Conservation (phyloP, 371 early-diverging fungal species). For the Rhizopus delemar region DNA sequence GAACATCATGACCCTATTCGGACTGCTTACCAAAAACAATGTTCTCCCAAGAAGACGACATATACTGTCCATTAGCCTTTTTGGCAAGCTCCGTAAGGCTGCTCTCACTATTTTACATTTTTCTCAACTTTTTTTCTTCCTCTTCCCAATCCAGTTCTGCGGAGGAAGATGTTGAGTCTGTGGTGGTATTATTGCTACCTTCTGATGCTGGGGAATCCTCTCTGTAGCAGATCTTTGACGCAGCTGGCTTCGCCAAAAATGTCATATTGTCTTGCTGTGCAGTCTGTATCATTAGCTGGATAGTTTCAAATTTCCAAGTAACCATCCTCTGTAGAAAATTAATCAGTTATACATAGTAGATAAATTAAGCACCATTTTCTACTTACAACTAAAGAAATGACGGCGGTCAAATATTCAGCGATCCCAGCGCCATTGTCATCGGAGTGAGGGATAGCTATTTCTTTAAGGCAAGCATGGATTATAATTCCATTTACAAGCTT, state of each 20-base stretch:
- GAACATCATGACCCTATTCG: too few species aligned
- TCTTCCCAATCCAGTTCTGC: too few species aligned
- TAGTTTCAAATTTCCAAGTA: constrained; percentile 19
- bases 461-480: constrained; percentile 13
- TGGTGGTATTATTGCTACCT: constrained; percentile 13
- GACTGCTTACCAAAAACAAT: too few species aligned
- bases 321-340: constrained; percentile 20
- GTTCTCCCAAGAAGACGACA: too few species aligned
- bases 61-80: too few species aligned
- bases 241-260: constrained; percentile 16
- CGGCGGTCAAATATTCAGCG: constrained; percentile 13
- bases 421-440: constrained; percentile 17
- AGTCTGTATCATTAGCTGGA: constrained; percentile 13
- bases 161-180: too few species aligned
- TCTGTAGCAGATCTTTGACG: constrained; percentile 16
- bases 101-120: too few species aligned
- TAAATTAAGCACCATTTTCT: constrained; percentile 12
- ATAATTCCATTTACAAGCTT: constrained; percentile 16
- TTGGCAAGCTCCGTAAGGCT: too few species aligned
- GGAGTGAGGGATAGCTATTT: constrained; percentile 11
- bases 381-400: constrained; percentile 18
- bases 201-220: constrained; percentile 14
- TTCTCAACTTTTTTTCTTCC: too few species aligned
- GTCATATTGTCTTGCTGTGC: constrained; percentile 17
- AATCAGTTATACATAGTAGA: constrained; percentile 8